Evolutionary conservation across 2,329 filamentous ascomycete species (phyloP).

Genomic region (Metarhizium humberi): DNA sequence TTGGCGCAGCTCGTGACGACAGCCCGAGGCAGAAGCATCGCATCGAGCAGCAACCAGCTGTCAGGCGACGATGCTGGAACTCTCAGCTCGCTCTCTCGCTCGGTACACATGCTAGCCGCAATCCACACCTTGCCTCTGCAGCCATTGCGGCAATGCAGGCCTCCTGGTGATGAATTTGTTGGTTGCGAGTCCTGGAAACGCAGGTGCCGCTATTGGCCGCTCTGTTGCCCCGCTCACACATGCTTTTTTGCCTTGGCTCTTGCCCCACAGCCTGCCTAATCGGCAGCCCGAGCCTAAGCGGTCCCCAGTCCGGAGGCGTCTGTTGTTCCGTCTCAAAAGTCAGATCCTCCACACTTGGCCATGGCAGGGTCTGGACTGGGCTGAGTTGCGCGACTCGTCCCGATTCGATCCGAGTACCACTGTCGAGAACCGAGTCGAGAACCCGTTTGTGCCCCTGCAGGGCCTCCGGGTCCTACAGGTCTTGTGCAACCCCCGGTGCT

Average conservation of each 20-base stretch:
- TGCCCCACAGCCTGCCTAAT: not conserved
- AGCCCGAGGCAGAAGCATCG: not conserved
- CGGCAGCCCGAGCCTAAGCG: conserved; percentile 11
- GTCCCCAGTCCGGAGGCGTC: not conserved
- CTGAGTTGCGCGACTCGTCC: not conserved
- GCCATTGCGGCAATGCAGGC: not conserved
- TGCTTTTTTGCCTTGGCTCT: not conserved
- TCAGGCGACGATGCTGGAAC: too few relatives aligned
- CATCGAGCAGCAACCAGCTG: too few relatives aligned
- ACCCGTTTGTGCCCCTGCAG: not conserved
- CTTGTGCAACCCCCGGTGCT: not conserved
- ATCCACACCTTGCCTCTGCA: not conserved
- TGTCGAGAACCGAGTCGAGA: not conserved
- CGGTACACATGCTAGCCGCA: too few relatives aligned
- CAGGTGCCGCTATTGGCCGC: not conserved
- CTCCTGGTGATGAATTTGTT: not conserved
- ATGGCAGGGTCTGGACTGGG: not conserved
- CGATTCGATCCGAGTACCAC: not conserved
- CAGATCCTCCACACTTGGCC: not conserved
- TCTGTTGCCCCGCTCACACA: conserved; percentile 1
- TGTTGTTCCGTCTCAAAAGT: not conserved
- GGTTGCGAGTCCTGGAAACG: not conserved
- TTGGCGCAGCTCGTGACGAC: not conserved
- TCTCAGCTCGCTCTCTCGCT: too few relatives aligned
- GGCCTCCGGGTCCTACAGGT: not conserved